Base-by-base conservation (phyloP, 2,329 filamentous ascomycete genomes). In the Claviceps lovelessii region DNA sequence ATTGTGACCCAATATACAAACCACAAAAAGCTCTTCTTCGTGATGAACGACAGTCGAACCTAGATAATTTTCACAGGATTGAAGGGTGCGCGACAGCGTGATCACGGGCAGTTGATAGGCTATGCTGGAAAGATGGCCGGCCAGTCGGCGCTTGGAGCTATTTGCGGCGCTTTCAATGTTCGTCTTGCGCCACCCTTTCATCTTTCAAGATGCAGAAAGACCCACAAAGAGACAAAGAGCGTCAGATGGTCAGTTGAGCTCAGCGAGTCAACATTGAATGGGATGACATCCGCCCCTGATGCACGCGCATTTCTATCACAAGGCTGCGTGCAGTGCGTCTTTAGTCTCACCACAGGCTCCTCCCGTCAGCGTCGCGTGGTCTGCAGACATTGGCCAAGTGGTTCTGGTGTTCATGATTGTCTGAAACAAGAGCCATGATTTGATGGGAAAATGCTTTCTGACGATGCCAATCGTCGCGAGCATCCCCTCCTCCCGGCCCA, bases 211-310 rank as follows among this genome's bases (percentile, higher is more conserved):
- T 64, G 64, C 64, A 62, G 64, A 63, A 62, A 63, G 61, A 62
- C 65, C 64, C 23, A 23, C 23, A 23, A 23, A 23, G 23, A 23
- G 23, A 67, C 66, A 63, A 63, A 61, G 62, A 60, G 63, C 67
- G 68, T 70, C 66, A 67, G 66, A 68, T 63, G 67, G 63, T 59
- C 61, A 60, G 58, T 60, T 62, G 62, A 55, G 61, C 53, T 63
- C 63, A 68, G 67, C 69, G 69, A 74, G 70, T 73, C 67, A 69
- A 73, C 7, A 37, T 37, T 37, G 35, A 37, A 37, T 37, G 35
- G 9, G 11, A 37, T 37, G 35, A 9, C 35, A 11, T 37, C 35
- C 35, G 35, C 48, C 49, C 46, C n/a, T 49, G 47, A 49, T 45
- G 5, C 29, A 44, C 47, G 42, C 44, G 39, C 46, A 23, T 28